These are phyloP conservation scores for Beta lomatogona DNA, from an alignment of 179 eudicot genomes.

Conservation along the genomic window DNA sequence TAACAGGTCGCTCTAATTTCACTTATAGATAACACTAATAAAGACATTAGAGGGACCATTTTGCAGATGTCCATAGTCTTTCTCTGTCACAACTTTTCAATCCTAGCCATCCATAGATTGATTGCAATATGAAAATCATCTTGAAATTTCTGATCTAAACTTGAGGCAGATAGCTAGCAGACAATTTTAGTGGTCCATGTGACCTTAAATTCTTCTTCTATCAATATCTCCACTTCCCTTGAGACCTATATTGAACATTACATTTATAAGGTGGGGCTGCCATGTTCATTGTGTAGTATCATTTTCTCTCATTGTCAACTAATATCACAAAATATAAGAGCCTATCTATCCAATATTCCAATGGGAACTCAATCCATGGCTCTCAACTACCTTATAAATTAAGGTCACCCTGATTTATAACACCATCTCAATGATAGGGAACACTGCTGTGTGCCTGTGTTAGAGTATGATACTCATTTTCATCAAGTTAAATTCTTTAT, in stretches of 20 bases:
- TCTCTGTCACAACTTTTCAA: slow-evolving; percentile 16
- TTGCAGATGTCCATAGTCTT: background rate
- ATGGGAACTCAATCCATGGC: background rate
- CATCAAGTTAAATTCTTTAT: too few relatives aligned
- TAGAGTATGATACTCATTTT: background rate
- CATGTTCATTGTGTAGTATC: slow-evolving; percentile 20
- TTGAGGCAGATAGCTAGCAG: background rate
- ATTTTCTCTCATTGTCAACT: slow-evolving; percentile 27
- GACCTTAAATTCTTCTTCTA: slow-evolving; percentile 23
- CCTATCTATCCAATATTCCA: background rate
- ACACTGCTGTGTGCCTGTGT: background rate
- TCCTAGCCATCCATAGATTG: slow-evolving; percentile 8
- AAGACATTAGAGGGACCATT: background rate
- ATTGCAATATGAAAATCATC: slow-evolving; percentile 19
- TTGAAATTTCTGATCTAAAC: slow-evolving; percentile 12
- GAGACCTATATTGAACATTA: background rate
- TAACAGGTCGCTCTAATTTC: slow-evolving; percentile 1
- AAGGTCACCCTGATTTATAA: slow-evolving; percentile 6
- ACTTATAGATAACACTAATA: slow-evolving; percentile 7
- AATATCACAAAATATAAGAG: slow-evolving; percentile 12
- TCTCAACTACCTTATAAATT: slow-evolving; percentile 27
- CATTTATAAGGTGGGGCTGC: slow-evolving; percentile 28
- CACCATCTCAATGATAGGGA: background rate
- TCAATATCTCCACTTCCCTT: slow-evolving; percentile 7
- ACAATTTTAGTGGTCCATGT: slow-evolving; percentile 25